Conservation (phyloP, 805 yeast genomes). For the Candida sakaeoensis region DNA sequence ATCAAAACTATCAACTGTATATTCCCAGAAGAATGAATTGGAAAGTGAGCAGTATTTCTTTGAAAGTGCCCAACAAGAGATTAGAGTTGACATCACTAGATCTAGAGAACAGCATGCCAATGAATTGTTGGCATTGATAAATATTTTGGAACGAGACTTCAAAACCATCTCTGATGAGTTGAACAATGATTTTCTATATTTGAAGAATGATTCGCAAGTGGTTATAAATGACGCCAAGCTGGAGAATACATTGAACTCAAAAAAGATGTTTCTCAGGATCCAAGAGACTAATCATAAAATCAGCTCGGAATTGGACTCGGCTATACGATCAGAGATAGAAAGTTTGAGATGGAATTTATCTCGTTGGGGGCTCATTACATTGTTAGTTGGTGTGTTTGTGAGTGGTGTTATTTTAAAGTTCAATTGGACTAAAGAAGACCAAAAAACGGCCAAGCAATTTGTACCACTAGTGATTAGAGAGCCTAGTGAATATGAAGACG, state of each 20-base stretch:
- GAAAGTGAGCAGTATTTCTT: slow-evolving; percentile 87
- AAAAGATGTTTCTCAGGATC: slow-evolving; percentile 60
- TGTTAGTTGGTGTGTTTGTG: slow-evolving; percentile 59
- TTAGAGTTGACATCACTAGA: slow-evolving; percentile 71
- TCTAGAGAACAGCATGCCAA: slow-evolving; percentile 68
- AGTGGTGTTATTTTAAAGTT: slow-evolving; percentile 44
- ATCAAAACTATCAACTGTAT: slow-evolving; percentile 42
- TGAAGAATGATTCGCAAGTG: slow-evolving; percentile 75
- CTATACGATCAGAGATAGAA: slow-evolving; percentile 82
- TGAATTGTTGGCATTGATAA: slow-evolving; percentile 61
- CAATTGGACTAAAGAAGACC: slow-evolving; percentile 14
- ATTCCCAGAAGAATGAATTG: slow-evolving; percentile 58
- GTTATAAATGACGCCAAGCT: slow-evolving; percentile 83
- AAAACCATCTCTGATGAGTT: slow-evolving; percentile 73
- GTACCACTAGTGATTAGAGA: slow-evolving; percentile 40
- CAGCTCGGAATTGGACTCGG: slow-evolving; percentile 74
- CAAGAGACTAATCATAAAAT: slow-evolving; percentile 85
- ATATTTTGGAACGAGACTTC: slow-evolving; percentile 67
- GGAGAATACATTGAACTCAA: slow-evolving; percentile 74
- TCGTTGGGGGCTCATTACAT: slow-evolving; percentile 78
- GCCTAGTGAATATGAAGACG: slow-evolving; percentile 47
- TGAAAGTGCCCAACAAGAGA: slow-evolving; percentile 88
- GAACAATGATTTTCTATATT: slow-evolving; percentile 53
- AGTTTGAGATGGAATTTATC: slow-evolving; percentile 91
- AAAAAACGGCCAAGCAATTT: slow-evolving; percentile 22